Conservation (phyloP, 139 green algal species). For the Chlorella sp. region DNA sequence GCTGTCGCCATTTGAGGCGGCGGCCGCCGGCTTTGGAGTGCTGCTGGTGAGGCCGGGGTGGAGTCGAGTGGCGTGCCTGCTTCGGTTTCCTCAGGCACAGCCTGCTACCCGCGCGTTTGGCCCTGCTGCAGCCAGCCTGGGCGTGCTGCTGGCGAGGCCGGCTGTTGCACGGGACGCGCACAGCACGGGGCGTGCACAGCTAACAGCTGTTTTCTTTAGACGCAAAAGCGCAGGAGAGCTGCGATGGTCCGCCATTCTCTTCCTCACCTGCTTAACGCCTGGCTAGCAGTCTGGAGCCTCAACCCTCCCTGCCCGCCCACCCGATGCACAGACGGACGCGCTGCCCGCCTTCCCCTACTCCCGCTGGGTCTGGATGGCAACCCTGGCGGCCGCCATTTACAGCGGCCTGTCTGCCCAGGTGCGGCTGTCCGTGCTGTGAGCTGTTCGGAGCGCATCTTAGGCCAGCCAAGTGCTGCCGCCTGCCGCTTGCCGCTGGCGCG, state of each 20-base stretch:
- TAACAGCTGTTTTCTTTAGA: too few species aligned
- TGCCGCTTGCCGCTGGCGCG: too few species aligned
- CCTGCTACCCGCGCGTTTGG: not conserved
- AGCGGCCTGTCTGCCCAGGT: not conserved
- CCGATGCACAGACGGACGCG: not conserved
- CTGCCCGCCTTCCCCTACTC: constrained; percentile 3
- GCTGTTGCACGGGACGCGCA: too few species aligned
- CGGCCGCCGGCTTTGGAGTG: constrained; percentile 20
- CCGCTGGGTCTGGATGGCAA: constrained; percentile 6
- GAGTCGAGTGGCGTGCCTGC: too few species aligned
- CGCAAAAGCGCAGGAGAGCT: too few species aligned
- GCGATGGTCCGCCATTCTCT: too few species aligned
- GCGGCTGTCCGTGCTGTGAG: too few species aligned
- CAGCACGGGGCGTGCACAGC: too few species aligned
- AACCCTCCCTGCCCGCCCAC: not conserved
- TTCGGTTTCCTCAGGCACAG: too few species aligned
- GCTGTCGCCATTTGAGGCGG: not conserved
- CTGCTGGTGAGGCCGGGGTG: not conserved
- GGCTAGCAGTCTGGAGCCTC: not conserved
- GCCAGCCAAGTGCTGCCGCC: too few species aligned
- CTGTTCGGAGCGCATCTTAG: too few species aligned
- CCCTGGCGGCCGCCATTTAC: constrained; percentile 13
- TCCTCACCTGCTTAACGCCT: not conserved
- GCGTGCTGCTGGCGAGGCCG: not conserved
- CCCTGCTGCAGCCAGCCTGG: not conserved